Evolutionary conservation across 1,139 yeast species (phyloP).

Genomic region (Eremothecium cymbalariae): DNA sequence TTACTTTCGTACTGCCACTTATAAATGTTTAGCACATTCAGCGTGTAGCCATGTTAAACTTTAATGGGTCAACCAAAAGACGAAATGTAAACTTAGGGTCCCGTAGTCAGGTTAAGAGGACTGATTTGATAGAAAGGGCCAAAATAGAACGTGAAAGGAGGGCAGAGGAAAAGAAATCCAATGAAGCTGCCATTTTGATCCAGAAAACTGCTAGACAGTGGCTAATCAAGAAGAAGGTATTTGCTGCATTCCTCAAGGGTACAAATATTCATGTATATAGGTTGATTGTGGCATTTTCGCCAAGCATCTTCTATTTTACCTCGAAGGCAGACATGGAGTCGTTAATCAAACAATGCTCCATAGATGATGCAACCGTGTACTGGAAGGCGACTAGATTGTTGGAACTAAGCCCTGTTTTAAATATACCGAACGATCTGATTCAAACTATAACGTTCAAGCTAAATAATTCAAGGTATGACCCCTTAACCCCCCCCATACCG

Average conservation of each 20-base stretch:
- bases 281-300: neutral
- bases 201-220: constrained; percentile 42
- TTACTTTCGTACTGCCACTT: too few relatives aligned
- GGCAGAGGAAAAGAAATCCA: constrained; percentile 45
- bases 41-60: constrained; percentile 36
- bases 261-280: neutral
- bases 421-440: too few relatives aligned
- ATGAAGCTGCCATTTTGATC: constrained; percentile 42
- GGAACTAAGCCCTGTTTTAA: too few relatives aligned
- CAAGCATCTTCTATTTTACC: neutral
- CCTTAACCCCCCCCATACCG: too few relatives aligned
- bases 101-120: constrained; percentile 17
- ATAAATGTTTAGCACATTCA: too few relatives aligned
- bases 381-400: neutral
- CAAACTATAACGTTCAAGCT: too few relatives aligned
- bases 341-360: neutral
- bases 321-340: neutral
- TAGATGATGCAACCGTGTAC: neutral
- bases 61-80: constrained; percentile 55
- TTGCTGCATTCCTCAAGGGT: constrained; percentile 5
- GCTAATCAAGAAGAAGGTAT: constrained; percentile 28
- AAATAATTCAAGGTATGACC: too few relatives aligned
- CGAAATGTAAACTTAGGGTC: constrained; percentile 75
- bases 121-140: constrained; percentile 49
- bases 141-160: constrained; percentile 59